These are phyloP conservation scores for Paratinospora sagittata DNA, from an alignment of 164 flowering plant genomes.

Conservation along the genomic window DNA sequence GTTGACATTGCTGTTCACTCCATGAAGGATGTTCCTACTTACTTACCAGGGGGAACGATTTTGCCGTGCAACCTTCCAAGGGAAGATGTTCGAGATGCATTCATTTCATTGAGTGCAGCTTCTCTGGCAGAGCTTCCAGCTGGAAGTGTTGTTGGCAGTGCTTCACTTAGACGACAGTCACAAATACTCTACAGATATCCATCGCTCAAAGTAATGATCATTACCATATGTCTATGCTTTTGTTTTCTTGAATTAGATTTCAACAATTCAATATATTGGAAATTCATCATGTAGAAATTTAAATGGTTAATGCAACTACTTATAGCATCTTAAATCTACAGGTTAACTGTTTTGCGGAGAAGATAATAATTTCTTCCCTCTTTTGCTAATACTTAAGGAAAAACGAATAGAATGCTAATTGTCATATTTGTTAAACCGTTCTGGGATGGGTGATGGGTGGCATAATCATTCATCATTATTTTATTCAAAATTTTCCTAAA, in stretches of 20 bases:
- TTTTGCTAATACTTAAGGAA: neutral
- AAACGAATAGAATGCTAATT: neutral
- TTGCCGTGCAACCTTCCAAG: constrained; percentile 89
- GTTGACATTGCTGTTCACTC: constrained; percentile 98
- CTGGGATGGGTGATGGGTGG: neutral
- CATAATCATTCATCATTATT: neutral
- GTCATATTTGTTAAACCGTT: neutral
- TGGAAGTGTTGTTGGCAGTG: constrained; percentile 85
- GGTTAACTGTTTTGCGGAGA: too few species aligned
- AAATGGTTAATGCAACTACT: too few species aligned
- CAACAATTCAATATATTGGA: neutral
- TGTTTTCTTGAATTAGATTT: neutral
- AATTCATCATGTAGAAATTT: neutral
- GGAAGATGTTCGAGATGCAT: constrained; percentile 98
- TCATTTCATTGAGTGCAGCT: constrained; percentile 59
- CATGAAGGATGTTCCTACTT: constrained; percentile 98
- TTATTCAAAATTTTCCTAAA: neutral
- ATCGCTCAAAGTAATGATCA: constrained; percentile 48
- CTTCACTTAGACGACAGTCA: constrained; percentile 93
- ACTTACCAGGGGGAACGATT: constrained; percentile 75
- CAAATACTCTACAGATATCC: constrained; percentile 88
- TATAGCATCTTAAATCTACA: too few species aligned
- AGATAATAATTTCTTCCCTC: neutral
- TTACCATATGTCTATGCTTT: neutral
- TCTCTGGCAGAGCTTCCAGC: constrained; percentile 84